Base-by-base conservation (phyloP, 2,329 filamentous ascomycete genomes). In the Talaromyces atroroseus region DNA sequence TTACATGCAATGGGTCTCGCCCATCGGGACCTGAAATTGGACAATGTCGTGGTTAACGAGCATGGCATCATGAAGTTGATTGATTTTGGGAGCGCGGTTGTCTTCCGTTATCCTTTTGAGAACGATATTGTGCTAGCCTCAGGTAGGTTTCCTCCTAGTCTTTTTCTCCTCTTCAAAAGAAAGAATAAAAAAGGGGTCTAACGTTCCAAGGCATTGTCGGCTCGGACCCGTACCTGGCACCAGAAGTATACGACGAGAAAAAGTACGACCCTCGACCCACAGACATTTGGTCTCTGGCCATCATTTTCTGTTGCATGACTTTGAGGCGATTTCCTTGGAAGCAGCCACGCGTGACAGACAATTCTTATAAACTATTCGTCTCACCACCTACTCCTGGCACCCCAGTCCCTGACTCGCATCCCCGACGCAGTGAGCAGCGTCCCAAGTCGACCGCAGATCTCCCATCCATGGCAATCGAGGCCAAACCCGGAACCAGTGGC, bases 301-400 rank as follows among this genome's bases (percentile, higher is more conserved):
- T 99, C 64, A 97, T 99, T 55, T 99, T 92, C 75, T 97, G 94
- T 74, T 99, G 94, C 78, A 99, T 99, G 94, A 94, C 90, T 5
- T 79, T 99, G 44, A 83, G 94, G 21, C 81, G 94, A 36, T 99
- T 99, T 68, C 94, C 94, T 0, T 99, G 94, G 94, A 99, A 99
- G 76, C 86, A 95, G 36, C 94, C 94, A 4, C 85, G 92, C 42
- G 77, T 91, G 70, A 89, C 89, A 3, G 94, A 99, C 71, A 97
- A 95, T 71, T 96, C 91, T 0, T 99, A 90, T 75, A 92, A 92
- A 66, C 82, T 99, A 1, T 99, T 99, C 69, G 86, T 92, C 14
- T 85, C 94, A 1, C 82, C 89, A 7, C 92, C 92, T 1, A 89
- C 91, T 2, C 88, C 89, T 0, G 89, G 88, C 1, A 77, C 75